Conservation (phyloP, 495 filamentous ascomycete genomes). For the Cudoniella acicularis region DNA sequence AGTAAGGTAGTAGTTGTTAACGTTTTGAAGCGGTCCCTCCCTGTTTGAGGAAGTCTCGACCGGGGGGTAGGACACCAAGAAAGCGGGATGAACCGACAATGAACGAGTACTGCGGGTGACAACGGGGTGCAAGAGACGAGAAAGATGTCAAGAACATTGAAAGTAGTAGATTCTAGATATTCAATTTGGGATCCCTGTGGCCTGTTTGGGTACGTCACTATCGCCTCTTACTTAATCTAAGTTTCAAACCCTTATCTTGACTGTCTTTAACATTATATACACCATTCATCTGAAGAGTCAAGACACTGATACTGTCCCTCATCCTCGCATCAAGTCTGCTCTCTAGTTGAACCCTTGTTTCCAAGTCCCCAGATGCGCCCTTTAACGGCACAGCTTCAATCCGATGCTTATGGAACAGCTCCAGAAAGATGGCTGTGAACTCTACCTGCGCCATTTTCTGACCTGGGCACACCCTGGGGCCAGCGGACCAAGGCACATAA, state of each 20-base stretch:
- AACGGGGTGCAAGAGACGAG: too few species aligned
- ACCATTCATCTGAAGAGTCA: constrained; percentile 13
- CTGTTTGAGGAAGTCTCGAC: too few species aligned
- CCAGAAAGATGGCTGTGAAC: constrained; percentile 42
- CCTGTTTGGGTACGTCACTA: not conserved
- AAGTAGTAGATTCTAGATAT: too few species aligned
- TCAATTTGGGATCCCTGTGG: too few species aligned
- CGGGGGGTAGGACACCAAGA: too few species aligned
- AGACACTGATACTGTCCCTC: constrained; percentile 6
- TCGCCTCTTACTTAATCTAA: constrained; percentile 6
- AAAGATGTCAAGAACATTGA: too few species aligned
- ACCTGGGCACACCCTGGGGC: constrained; percentile 43
- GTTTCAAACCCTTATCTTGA: constrained; percentile 5
- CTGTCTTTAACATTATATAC: constrained; percentile 7
- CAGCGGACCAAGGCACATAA: constrained; percentile 49
- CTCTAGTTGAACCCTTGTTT: constrained; percentile 5
- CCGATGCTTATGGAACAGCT: constrained; percentile 36
- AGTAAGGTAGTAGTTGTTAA: too few species aligned
- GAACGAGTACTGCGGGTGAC: too few species aligned
- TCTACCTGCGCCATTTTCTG: constrained; percentile 51
- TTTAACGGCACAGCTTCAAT: constrained; percentile 28
- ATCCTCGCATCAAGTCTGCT: constrained; percentile 10
- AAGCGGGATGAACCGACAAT: too few species aligned
- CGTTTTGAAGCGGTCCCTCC: too few species aligned
- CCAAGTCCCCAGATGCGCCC: not conserved